These are phyloP conservation scores for Cutaneotrichosporon cutaneum DNA, from an alignment of 1,284 basidiomycete species.

Conservation along the genomic window DNA sequence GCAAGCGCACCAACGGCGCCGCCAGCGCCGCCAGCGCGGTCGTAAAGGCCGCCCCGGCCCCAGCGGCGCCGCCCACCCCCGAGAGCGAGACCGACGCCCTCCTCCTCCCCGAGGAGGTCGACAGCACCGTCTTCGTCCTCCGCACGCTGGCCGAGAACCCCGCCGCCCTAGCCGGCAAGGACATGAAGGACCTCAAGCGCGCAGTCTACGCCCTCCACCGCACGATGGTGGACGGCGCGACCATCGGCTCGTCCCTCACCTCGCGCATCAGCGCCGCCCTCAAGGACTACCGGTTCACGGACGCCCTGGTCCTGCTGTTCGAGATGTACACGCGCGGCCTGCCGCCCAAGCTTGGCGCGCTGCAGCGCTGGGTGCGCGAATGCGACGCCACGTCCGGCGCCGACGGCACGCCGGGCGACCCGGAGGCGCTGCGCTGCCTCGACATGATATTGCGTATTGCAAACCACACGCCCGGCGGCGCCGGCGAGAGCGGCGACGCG, in stretches of 20 bases:
- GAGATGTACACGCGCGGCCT: conserved; percentile 59
- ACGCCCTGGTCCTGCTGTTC: conserved; percentile 59
- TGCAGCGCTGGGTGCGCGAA: conserved; percentile 62
- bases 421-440: conserved; percentile 55
- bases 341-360: conserved; percentile 59
- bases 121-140: conserved; percentile 44
- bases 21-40: not conserved
- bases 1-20: conserved; percentile 23
- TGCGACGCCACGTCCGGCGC: conserved; percentile 58
- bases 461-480: conserved; percentile 20
- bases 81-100: conserved; percentile 24
- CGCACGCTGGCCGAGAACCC: conserved; percentile 44
- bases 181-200: conserved; percentile 50
- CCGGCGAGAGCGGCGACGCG: conserved; percentile 25
- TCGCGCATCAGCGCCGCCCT: conserved; percentile 58
- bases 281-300: conserved; percentile 52
- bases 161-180: conserved; percentile 38
- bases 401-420: conserved; percentile 41
- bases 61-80: conserved; percentile 2
- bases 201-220: conserved; percentile 46
- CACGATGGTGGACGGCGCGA: conserved; percentile 46
- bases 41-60: conserved; percentile 12
- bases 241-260: conserved; percentile 53
- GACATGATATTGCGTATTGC: conserved; percentile 59
- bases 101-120: conserved; percentile 44